Conservation (phyloP, 2,329 filamentous ascomycete genomes). For the Fonsecaea pedrosoi region DNA sequence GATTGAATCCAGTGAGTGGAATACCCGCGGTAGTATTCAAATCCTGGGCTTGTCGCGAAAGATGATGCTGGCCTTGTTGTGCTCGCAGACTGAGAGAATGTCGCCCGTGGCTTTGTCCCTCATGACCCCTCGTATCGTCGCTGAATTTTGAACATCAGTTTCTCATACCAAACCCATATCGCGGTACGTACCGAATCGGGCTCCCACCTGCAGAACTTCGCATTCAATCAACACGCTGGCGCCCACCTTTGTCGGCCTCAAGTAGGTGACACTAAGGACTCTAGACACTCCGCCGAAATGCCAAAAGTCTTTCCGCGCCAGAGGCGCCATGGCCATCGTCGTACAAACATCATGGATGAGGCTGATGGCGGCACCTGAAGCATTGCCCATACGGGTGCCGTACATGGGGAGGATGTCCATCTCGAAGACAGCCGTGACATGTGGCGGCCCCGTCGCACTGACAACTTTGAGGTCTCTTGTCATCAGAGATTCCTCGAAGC, state of each 20-base stretch:
- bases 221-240: slow-evolving; percentile 26
- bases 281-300: slow-evolving; percentile 28
- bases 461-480: slow-evolving; percentile 24
- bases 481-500: slow-evolving; percentile 31
- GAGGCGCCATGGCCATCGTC: slow-evolving; percentile 26
- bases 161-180: neutral
- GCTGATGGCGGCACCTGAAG: slow-evolving; percentile 26
- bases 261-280: slow-evolving; percentile 28
- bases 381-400: slow-evolving; percentile 29
- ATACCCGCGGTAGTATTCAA: slow-evolving; percentile 3
- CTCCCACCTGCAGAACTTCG: slow-evolving; percentile 24
- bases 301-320: slow-evolving; percentile 30
- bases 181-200: slow-evolving; percentile 12
- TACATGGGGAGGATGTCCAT: slow-evolving; percentile 27
- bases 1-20: neutral
- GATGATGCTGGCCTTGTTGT: slow-evolving; percentile 31
- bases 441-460: slow-evolving; percentile 17
- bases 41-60: slow-evolving; percentile 21
- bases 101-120: slow-evolving; percentile 25
- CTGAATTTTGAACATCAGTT: neutral
- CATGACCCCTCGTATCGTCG: slow-evolving; percentile 26
- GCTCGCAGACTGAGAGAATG: slow-evolving; percentile 26
- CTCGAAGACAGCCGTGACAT: slow-evolving; percentile 27
- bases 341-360: slow-evolving; percentile 32
- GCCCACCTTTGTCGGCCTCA: slow-evolving; percentile 24